Conservation (phyloP, 106 monocot genomes). For the Dioscorea alata region DNA sequence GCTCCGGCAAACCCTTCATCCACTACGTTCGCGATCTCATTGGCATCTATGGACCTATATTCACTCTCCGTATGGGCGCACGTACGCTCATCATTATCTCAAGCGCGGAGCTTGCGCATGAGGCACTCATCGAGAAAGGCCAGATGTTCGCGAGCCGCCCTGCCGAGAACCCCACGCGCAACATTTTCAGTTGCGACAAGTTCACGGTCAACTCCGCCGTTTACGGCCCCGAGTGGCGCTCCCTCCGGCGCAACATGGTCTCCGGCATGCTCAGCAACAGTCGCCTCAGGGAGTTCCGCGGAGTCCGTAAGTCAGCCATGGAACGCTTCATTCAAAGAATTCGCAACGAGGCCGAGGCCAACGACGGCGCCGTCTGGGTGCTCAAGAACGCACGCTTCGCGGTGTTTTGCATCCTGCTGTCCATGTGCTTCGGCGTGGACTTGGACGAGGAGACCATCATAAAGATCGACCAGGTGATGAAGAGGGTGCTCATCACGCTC, state of each 20-base stretch:
- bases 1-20: constrained; percentile 65
- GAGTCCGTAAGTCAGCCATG: constrained; percentile 43
- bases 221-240: constrained; percentile 84
- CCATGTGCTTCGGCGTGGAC: constrained; percentile 85
- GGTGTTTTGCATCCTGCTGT: constrained; percentile 77
- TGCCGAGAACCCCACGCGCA: constrained; percentile 57
- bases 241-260: constrained; percentile 92
- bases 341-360: constrained; percentile 51
- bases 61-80: constrained; percentile 72
- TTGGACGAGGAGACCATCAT: constrained; percentile 53
- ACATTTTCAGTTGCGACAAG: constrained; percentile 81
- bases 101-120: constrained; percentile 68
- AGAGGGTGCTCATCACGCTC: constrained; percentile 61
- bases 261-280: constrained; percentile 75
- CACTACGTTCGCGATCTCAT: constrained; percentile 64
- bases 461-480: constrained; percentile 55
- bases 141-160: constrained; percentile 68
- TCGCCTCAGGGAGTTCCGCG: constrained; percentile 57
- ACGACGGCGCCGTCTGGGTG: constrained; percentile 56
- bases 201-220: constrained; percentile 89
- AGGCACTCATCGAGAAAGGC: constrained; percentile 70
- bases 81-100: constrained; percentile 64
- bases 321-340: constrained; percentile 63
- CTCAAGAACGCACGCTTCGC: constrained; percentile 86
- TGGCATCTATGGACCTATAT: constrained; percentile 57